A percentile compares a stretch with the other conserved stretches of the same genome.
Evolutionary conservation across 1,284 basidiomycete genomes (phyloP).

Genomic region (Mycosarcoma maydis): DNA sequence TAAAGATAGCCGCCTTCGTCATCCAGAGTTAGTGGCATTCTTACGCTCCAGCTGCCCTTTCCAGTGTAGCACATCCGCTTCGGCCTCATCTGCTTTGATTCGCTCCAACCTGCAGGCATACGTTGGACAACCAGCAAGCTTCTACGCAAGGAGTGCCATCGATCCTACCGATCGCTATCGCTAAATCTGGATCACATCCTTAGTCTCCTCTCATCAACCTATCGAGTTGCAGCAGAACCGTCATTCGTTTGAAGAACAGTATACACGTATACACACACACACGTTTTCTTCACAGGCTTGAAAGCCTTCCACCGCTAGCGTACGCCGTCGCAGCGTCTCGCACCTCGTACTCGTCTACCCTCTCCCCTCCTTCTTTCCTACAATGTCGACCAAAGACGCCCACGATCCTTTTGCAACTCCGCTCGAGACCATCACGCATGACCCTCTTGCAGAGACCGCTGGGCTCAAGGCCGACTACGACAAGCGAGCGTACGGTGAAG

Average conservation of each 20-base stretch:
- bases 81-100: no score
- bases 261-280: neutral
- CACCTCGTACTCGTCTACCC: neutral
- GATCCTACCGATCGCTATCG: no score
- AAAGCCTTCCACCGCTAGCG: conserved; percentile 1
- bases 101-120: no score
- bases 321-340: conserved; percentile 25
- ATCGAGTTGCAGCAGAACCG: no score
- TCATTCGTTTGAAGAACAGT: neutral
- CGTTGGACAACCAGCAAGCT: no score
- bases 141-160: no score
- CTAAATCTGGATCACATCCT: no score
- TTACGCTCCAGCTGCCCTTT: no score
- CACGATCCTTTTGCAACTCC: conserved; percentile 32
- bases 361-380: neutral
- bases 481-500: conserved; percentile 52
- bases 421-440: conserved; percentile 30
- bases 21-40: no score
- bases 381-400: conserved; percentile 30
- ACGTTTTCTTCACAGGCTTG: conserved; percentile 4
- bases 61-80: no score
- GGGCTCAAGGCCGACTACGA: conserved; percentile 48
- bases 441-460: conserved; percentile 32
- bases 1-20: no score
- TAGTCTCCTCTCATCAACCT: no score